Conservation (phyloP, 352 stramenopile species). For the Phytophthora ohioensis region DNA sequence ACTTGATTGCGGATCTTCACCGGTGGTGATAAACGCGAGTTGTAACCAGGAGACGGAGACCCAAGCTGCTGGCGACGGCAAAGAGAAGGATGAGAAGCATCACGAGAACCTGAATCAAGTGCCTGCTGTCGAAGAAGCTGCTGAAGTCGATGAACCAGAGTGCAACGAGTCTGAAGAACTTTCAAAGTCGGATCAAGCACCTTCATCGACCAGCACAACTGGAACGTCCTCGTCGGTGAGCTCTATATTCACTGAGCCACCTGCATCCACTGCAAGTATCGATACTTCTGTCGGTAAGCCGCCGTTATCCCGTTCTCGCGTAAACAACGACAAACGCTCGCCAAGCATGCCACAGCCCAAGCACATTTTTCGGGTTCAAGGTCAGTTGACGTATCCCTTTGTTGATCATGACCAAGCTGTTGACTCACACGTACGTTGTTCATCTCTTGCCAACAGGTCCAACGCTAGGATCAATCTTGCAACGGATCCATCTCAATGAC, state of each 20-base stretch:
- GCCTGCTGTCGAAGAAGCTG: not conserved
- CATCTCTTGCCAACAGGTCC: constrained; percentile 40
- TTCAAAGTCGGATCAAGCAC: constrained; percentile 19
- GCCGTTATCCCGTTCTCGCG: constrained; percentile 2
- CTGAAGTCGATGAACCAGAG: constrained; percentile 4
- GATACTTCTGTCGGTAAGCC: constrained; percentile 9
- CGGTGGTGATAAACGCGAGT: constrained; percentile 6
- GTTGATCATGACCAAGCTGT: constrained; percentile 1
- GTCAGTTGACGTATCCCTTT: constrained; percentile 13
- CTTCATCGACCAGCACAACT: constrained; percentile 31
- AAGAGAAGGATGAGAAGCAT: constrained; percentile 10
- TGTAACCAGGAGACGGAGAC: constrained; percentile 31
- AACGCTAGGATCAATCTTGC: constrained; percentile 64
- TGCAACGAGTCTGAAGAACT: constrained; percentile 1
- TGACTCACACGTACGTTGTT: constrained; percentile 3
- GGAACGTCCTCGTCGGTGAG: constrained; percentile 26
- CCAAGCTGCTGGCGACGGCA: not conserved
- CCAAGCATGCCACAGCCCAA: constrained; percentile 20
- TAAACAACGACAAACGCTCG: constrained; percentile 1
- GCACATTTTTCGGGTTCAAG: constrained; percentile 20
- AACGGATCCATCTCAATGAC: constrained; percentile 68
- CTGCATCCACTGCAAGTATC: not conserved
- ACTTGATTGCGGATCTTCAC: constrained; percentile 29
- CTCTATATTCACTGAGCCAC: constrained; percentile 3
- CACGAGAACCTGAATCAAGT: constrained; percentile 26